Base-by-base conservation (phyloP, 2,329 filamentous ascomycete genomes). In the Bretziella fagacearum region DNA sequence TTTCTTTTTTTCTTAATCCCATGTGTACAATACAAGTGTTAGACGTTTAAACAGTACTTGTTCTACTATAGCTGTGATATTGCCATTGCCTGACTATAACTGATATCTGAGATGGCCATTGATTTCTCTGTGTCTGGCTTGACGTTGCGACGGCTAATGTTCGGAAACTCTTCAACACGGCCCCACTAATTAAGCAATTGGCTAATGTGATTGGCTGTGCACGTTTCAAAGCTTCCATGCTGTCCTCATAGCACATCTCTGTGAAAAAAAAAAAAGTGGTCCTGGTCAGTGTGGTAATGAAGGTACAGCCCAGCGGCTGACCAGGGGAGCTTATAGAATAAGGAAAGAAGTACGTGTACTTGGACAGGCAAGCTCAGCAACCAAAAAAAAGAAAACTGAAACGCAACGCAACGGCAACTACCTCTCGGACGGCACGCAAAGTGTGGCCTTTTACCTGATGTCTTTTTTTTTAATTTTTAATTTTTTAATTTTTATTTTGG, bases 21-120 rank as follows among this genome's bases (percentile, higher is more conserved):
- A 47, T 46, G 48, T 50, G 48, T 50, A 50, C 40, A 50, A 50
- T 47, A 50, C 40, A 50, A 50, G 39, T 46, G 40, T 50, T 50
- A 50, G 48, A 50, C 33, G 23, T 50, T 47, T n/a, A 15, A 47
- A 50, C 47, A 47, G 36, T 23, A 30, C 15, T 17, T 45, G 8
- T 20, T 29, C 15, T 44, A 26, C n/a, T 33, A 33, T 33, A n/a
- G n/a, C n/a, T n/a, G n/a, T n/a, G n/a, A n/a, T n/a, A n/a, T n/a
- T n/a, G n/a, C n/a, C n/a, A n/a, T n/a, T n/a, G n/a, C n/a, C n/a
- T n/a, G n/a, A n/a, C n/a, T n/a, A n/a, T n/a, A n/a, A n/a, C n/a
- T n/a, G n/a, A n/a, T n/a, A n/a, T n/a, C n/a, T n/a, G n/a, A n/a
- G n/a, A n/a, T n/a, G n/a, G 2, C 30, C 10, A 17, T 13, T 11